A percentile compares a stretch with the other conserved stretches of the same genome.
phyloP scores from a whole-genome alignment of 306 rosid genomes.

The Prunus mongolica region DNA sequence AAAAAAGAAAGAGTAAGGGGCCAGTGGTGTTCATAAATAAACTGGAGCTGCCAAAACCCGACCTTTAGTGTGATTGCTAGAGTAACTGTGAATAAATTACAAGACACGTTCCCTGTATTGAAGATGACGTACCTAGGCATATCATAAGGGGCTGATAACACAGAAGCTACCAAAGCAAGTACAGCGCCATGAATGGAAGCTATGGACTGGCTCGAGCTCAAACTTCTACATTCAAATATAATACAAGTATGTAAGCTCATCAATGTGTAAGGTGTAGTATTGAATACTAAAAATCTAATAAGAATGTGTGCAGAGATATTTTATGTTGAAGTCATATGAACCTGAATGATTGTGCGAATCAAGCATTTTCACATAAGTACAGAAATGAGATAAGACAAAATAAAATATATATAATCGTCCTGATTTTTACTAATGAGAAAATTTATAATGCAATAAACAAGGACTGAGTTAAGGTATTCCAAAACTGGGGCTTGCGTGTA shows the following conservation, averaged over 20 bases:
- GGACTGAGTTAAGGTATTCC: not conserved
- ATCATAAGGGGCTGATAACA: slow-evolving; percentile 92
- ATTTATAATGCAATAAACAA: not conserved
- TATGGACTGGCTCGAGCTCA: slow-evolving; percentile 57
- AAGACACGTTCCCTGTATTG: not conserved
- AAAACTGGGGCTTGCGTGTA: not conserved
- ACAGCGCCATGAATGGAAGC: slow-evolving; percentile 91
- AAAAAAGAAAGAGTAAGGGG: not conserved
- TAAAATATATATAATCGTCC: not conserved
- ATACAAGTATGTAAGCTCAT: not conserved
- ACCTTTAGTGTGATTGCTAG: not conserved
- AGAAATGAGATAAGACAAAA: no score
- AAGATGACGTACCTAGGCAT: slow-evolving; percentile 72
- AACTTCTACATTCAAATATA: slow-evolving; percentile 51
- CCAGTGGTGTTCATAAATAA: not conserved
- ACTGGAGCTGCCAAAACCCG: not conserved
- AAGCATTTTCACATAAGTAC: no score
- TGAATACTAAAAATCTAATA: not conserved
- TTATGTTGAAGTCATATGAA: no score
- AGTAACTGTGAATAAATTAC: not conserved
- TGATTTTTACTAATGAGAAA: no score
- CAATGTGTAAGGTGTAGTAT: not conserved
- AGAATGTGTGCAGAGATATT: not conserved
- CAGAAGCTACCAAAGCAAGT: slow-evolving; percentile 89
- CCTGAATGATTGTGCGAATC: no score